Conservation (phyloP, 768 basidiomycete genomes). For the Mycena chlorophos region DNA sequence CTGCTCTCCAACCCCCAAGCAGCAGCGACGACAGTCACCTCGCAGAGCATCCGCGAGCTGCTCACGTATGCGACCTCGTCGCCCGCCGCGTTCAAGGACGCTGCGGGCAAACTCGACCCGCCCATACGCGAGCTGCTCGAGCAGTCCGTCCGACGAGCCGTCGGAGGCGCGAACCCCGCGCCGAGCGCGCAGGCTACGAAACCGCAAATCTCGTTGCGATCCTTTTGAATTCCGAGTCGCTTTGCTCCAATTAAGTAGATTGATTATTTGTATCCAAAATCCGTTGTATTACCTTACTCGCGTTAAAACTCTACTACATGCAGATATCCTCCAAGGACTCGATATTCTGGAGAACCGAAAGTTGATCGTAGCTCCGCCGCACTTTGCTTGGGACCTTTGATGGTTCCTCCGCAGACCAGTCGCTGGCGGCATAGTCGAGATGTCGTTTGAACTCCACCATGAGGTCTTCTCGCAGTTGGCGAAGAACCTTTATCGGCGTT, state of each 20-base stretch:
- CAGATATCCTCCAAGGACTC: background rate
- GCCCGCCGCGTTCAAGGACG: conserved; percentile 83
- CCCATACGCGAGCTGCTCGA: conserved; percentile 66
- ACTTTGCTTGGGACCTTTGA: background rate
- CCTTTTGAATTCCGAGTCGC: conserved; percentile 65
- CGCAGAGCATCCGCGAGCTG: conserved; percentile 64
- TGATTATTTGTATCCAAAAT: too few species aligned
- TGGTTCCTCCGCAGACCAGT: background rate
- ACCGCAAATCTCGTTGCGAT: conserved; percentile 77
- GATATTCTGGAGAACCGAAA: background rate
- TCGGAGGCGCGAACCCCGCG: conserved; percentile 47
- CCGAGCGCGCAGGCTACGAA: conserved; percentile 42
- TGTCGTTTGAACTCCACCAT: background rate
- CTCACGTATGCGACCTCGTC: conserved; percentile 69
- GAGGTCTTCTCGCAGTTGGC: background rate
- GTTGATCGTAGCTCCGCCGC: background rate
- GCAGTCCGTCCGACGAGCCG: conserved; percentile 71
- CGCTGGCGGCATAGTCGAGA: background rate
- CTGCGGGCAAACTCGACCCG: conserved; percentile 64
- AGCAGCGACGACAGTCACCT: conserved; percentile 47
- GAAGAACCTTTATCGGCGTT: background rate
- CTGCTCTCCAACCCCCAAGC: conserved; percentile 57
- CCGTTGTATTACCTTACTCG: background rate
- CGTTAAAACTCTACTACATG: background rate
- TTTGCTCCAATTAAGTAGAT: too few species aligned